phyloP scores from a whole-genome alignment of 768 basidiomycete species.

The Tremella yokohamensis region DNA sequence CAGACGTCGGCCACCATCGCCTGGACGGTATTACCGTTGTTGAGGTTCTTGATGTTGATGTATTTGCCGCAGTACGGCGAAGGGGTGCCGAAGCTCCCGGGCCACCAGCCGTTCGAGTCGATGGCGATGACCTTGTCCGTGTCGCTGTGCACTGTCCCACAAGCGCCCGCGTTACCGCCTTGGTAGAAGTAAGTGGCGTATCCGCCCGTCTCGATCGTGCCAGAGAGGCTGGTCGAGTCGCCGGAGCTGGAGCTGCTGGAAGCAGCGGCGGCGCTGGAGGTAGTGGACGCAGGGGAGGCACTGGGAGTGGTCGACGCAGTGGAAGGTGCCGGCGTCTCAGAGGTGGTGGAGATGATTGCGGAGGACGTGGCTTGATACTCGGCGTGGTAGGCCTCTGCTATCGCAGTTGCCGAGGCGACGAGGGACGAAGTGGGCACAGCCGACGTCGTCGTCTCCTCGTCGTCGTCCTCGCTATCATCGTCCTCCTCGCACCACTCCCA shows the following conservation, averaged over 20 bases:
- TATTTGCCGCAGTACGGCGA: constrained; percentile 65
- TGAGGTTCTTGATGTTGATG: constrained; percentile 64
- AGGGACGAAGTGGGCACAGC: constrained; percentile 10
- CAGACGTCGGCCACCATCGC: constrained; percentile 75
- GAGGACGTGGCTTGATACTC: constrained; percentile 3
- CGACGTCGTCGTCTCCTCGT: constrained; percentile 20
- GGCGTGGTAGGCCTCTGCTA: too few relatives aligned
- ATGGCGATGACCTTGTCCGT: constrained; percentile 52
- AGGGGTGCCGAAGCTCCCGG: constrained; percentile 56
- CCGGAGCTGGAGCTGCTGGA: constrained; percentile 30
- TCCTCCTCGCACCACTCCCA: neutral
- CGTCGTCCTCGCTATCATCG: constrained; percentile 24
- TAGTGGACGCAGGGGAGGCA: constrained; percentile 17
- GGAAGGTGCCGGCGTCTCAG: constrained; percentile 8
- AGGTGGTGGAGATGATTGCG: neutral
- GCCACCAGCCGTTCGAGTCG: constrained; percentile 53
- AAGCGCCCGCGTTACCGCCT: constrained; percentile 71
- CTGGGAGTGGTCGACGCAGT: constrained; percentile 1
- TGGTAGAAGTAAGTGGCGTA: constrained; percentile 64
- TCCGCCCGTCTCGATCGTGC: constrained; percentile 32
- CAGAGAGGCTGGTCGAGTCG: constrained; percentile 4
- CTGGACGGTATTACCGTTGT: constrained; percentile 59
- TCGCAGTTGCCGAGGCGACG: too few relatives aligned
- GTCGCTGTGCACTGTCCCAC: constrained; percentile 65
- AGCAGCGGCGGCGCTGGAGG: constrained; percentile 21